Percentiles rank a stretch among this genome's conserved stretches.
Evolutionary conservation across 208 protist genomes (phyloP).

Genomic region (Crithidia thermophila): DNA sequence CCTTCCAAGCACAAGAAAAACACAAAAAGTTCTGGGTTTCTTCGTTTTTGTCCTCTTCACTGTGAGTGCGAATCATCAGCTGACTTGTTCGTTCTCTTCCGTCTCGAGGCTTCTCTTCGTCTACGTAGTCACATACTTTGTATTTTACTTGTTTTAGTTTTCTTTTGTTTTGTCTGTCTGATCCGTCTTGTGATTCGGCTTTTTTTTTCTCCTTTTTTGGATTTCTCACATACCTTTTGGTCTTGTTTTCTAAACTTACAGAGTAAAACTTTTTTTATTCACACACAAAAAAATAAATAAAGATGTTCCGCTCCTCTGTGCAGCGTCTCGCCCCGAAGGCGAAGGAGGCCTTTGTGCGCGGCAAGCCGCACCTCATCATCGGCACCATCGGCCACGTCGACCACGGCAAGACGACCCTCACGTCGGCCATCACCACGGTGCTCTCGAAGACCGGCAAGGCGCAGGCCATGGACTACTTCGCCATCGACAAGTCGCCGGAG

Average conservation of each 20-base stretch:
- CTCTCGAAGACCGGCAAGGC: slow-evolving; percentile 86
- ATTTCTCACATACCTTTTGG: too few species aligned
- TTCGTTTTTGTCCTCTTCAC: too few species aligned
- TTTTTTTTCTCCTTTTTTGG: slow-evolving; percentile 16
- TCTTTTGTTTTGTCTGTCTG: too few species aligned
- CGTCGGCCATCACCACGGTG: slow-evolving; percentile 98
- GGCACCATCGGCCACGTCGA: slow-evolving; percentile 99
- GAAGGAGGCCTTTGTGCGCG: slow-evolving; percentile 93
- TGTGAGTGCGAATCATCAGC: too few species aligned
- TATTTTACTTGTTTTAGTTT: too few species aligned
- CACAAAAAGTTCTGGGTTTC: too few species aligned
- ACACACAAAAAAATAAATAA: not conserved
- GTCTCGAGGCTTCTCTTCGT: too few species aligned
- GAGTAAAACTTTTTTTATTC: not conserved
- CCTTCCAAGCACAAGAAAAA: too few species aligned
- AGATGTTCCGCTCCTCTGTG: slow-evolving; percentile 44
- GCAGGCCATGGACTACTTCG: slow-evolving; percentile 95
- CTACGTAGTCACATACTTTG: too few species aligned
- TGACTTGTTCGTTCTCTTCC: too few species aligned
- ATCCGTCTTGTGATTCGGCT: not conserved
- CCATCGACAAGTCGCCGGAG: slow-evolving; percentile 99
- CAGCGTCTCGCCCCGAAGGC: slow-evolving; percentile 26
- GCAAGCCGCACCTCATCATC: slow-evolving; percentile 98
- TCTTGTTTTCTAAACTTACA: not conserved
- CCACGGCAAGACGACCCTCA: slow-evolving; percentile 99